Conservation (phyloP, 306 rosid species). For the Mimosa pudica region DNA sequence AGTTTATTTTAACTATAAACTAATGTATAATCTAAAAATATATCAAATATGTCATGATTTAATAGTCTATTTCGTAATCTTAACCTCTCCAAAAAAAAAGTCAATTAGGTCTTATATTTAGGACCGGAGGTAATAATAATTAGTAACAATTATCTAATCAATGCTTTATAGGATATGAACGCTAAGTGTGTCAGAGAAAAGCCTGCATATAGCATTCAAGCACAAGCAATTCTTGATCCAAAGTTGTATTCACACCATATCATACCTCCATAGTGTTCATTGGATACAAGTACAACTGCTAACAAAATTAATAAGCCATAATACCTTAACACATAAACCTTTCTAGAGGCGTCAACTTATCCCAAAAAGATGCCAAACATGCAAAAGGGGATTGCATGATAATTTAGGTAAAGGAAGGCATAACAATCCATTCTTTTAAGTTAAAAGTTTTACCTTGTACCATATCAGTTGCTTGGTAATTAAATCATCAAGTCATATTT, state of each 20-base stretch:
- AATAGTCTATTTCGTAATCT: too few relatives aligned
- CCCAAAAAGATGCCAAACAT: slow-evolving; percentile 37
- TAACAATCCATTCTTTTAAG: slow-evolving; percentile 31
- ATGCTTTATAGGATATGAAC: background rate
- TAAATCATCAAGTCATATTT: slow-evolving; percentile 27
- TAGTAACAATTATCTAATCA: background rate
- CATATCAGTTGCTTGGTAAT: slow-evolving; percentile 2
- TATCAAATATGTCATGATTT: too few relatives aligned
- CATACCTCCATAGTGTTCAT: slow-evolving; percentile 27
- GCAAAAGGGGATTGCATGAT: slow-evolving; percentile 34
- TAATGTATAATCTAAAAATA: too few relatives aligned
- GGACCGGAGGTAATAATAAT: too few relatives aligned
- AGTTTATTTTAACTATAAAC: too few relatives aligned
- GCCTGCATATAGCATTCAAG: background rate
- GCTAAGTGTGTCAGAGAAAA: background rate
- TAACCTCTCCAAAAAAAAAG: too few relatives aligned
- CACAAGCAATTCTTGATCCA: background rate
- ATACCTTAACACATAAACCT: slow-evolving; percentile 15
- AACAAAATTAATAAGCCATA: slow-evolving; percentile 32
- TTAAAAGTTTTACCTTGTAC: slow-evolving; percentile 22
- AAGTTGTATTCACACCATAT: slow-evolving; percentile 28
- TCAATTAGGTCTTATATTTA: too few relatives aligned
- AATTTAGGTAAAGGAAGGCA: slow-evolving; percentile 32
- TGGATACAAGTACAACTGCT: slow-evolving; percentile 38
- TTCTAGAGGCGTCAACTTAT: slow-evolving; percentile 30